These are phyloP conservation scores for Dendryphion nanum DNA, from an alignment of 2,329 filamentous ascomycete species.

Conservation along the genomic window DNA sequence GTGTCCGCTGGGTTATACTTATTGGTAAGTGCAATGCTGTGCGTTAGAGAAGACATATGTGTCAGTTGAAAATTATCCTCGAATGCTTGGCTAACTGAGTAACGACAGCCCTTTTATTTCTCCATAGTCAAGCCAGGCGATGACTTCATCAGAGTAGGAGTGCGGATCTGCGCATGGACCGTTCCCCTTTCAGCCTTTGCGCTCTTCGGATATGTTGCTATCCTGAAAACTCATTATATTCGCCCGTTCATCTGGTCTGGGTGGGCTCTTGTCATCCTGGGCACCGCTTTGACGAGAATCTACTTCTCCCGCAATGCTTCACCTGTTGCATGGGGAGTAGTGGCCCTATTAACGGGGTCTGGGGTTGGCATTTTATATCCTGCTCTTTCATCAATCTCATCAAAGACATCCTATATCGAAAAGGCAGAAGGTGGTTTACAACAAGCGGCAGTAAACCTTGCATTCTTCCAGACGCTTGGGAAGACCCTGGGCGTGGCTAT, in stretches of 20 bases:
- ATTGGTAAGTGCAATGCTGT: slow-evolving; percentile 16
- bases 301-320: slow-evolving; percentile 38
- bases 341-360: slow-evolving; percentile 42
- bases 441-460: slow-evolving; percentile 42
- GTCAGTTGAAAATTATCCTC: too few relatives aligned
- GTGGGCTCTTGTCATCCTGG: slow-evolving; percentile 39
- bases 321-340: slow-evolving; percentile 42
- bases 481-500: slow-evolving; percentile 49
- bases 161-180: slow-evolving; percentile 29
- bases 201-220: slow-evolving; percentile 19
- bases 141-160: slow-evolving; percentile 17
- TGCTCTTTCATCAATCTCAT: slow-evolving; percentile 44
- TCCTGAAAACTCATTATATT: slow-evolving; percentile 6
- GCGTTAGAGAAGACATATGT: too few relatives aligned
- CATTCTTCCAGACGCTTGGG: slow-evolving; percentile 51
- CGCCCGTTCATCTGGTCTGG: slow-evolving; percentile 10
- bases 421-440: slow-evolving; percentile 38
- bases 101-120: slow-evolving; percentile 33
- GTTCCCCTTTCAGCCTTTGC: slow-evolving; percentile 25
- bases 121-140: slow-evolving; percentile 19
- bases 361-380: slow-evolving; percentile 47
- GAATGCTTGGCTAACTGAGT: too few relatives aligned
- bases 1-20: slow-evolving; percentile 26
- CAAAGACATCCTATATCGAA: background rate
- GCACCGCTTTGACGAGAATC: slow-evolving; percentile 44